These are phyloP conservation scores for Russula emetica DNA, from an alignment of 768 basidiomycete species.

Conservation along the genomic window DNA sequence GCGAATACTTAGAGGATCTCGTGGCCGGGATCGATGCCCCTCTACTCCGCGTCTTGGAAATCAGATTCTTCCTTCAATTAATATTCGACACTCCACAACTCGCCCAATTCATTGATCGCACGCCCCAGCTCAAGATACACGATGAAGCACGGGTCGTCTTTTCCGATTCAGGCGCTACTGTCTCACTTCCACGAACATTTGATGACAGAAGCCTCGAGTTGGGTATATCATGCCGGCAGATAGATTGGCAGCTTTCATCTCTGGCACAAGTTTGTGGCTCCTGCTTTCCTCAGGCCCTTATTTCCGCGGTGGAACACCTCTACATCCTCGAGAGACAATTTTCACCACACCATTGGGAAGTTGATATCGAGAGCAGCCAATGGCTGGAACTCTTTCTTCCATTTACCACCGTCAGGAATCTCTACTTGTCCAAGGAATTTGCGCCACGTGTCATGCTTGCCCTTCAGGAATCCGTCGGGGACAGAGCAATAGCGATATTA, in stretches of 20 bases:
- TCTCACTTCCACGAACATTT: too few relatives aligned
- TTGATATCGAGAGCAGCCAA: neutral
- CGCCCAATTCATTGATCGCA: neutral
- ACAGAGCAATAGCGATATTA: too few relatives aligned
- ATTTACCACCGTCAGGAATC: neutral
- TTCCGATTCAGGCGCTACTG: neutral
- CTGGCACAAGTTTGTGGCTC: neutral
- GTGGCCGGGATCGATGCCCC: neutral
- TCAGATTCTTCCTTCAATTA: neutral
- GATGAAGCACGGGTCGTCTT: neutral
- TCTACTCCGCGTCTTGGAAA: neutral
- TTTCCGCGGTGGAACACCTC: neutral
- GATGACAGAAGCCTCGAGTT: neutral
- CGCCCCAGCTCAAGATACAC: neutral
- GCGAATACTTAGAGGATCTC: constrained; percentile 2
- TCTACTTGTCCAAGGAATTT: neutral
- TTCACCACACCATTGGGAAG: neutral
- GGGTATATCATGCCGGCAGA: neutral
- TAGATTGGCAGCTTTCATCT: neutral
- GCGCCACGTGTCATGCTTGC: too few relatives aligned
- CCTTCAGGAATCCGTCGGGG: too few relatives aligned
- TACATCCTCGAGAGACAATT: neutral
- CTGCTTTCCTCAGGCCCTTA: too few relatives aligned
- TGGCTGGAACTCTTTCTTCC: neutral
- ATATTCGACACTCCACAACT: neutral